Evolutionary conservation across 139 green algal species (phyloP).

Genomic region (Coelastrella sp.): DNA sequence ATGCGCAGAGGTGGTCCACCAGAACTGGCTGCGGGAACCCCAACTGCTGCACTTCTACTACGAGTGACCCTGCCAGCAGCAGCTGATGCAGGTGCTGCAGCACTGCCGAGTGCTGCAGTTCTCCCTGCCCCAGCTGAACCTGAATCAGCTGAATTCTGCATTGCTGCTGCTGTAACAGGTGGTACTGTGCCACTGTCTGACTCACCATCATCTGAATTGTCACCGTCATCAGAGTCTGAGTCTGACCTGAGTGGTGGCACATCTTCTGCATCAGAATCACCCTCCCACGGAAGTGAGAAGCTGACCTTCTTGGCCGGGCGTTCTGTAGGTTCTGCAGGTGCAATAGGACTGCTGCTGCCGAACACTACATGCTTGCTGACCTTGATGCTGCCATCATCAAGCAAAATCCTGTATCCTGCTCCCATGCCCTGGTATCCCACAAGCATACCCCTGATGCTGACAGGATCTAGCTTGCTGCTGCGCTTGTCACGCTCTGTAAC

Average conservation of each 20-base stretch:
- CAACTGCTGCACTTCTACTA: not conserved
- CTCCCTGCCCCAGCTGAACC: not conserved
- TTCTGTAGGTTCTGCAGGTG: too few relatives aligned
- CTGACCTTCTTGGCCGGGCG: not conserved
- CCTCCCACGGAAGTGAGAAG: not conserved
- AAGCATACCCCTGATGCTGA: not conserved
- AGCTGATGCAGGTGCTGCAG: not conserved
- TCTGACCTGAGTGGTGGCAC: too few relatives aligned
- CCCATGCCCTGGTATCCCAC: constrained; percentile 35
- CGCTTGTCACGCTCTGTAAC: constrained; percentile 1
- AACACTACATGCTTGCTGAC: constrained; percentile 48
- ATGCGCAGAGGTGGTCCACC: not conserved
- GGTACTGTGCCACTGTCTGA: too few relatives aligned
- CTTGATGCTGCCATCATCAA: not conserved
- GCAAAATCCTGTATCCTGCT: constrained; percentile 43
- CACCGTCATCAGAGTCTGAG: too few relatives aligned
- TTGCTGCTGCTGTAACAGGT: not conserved
- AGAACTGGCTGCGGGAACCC: not conserved
- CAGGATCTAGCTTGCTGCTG: constrained; percentile 43
- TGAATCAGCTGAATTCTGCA: not conserved
- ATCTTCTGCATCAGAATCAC: not conserved
- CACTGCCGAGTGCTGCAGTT: not conserved
- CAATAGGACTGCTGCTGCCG: constrained; percentile 9
- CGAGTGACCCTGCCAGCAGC: not conserved
- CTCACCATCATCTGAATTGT: too few relatives aligned